Conservation (phyloP, 306 rosid genomes). For the Prinsepia uniflora region DNA sequence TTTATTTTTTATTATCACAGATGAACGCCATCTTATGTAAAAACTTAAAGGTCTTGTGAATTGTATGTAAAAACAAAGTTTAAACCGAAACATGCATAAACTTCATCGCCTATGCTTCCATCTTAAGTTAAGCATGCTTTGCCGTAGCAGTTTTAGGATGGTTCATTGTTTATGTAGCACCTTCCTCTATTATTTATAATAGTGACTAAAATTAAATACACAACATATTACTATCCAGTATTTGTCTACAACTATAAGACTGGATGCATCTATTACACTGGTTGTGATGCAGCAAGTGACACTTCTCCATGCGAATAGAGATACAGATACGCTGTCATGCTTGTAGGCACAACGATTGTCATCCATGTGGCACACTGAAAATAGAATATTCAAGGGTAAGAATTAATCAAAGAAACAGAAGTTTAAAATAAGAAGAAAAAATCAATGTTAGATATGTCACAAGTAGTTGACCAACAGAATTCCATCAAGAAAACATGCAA, state of each 20-base stretch:
- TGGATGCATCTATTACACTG: slow-evolving; percentile 99
- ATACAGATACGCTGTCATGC: slow-evolving; percentile 94
- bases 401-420: not conserved
- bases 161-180: not conserved
- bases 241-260: slow-evolving; percentile 25
- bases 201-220: not conserved
- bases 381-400: slow-evolving; percentile 6
- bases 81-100: too few species aligned
- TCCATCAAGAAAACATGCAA: not conserved
- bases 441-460: not conserved
- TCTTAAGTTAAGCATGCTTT: not conserved
- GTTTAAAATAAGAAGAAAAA: not conserved
- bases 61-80: not conserved
- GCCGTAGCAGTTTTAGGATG: not conserved
- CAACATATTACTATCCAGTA: too few species aligned
- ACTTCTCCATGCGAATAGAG: slow-evolving; percentile 99
- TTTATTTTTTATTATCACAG: not conserved
- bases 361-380: slow-evolving; percentile 99
- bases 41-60: not conserved
- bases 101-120: not conserved
- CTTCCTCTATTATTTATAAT: not conserved
- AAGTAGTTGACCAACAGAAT: not conserved
- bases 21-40: not conserved
- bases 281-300: slow-evolving; percentile 97
- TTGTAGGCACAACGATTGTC: slow-evolving; percentile 91